These are phyloP conservation scores for Globisporangium rhizosaccharum DNA, from an alignment of 352 stramenopile genomes.

Conservation along the genomic window DNA sequence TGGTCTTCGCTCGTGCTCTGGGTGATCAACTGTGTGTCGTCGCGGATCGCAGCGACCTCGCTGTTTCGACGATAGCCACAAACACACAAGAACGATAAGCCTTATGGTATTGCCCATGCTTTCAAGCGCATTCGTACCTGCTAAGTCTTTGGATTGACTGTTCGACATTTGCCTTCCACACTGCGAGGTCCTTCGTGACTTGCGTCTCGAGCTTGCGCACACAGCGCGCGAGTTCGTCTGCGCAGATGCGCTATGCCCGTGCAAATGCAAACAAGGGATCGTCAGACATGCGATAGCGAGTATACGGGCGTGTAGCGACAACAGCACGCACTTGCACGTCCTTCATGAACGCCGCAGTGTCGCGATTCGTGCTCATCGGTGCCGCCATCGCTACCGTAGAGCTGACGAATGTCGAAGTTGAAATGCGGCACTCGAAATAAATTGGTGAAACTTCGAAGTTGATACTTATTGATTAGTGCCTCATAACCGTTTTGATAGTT, in stretches of 20 bases:
- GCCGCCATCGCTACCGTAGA: too few relatives aligned
- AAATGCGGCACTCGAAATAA: too few relatives aligned
- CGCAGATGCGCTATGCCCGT: constrained; percentile 8
- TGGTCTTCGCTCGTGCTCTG: not conserved
- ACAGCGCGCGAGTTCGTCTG: constrained; percentile 14
- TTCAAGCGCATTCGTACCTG: not conserved
- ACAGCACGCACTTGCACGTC: constrained; percentile 8
- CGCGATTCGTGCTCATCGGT: not conserved
- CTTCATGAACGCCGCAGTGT: constrained; percentile 5
- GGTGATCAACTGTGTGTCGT: constrained; percentile 6
- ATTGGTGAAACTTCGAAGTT: too few relatives aligned
- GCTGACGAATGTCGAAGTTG: too few relatives aligned
- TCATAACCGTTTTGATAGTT: too few relatives aligned
- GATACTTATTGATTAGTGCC: too few relatives aligned
- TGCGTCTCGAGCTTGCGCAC: constrained; percentile 10
- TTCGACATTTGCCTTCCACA: constrained; percentile 5
- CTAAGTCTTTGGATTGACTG: not conserved
- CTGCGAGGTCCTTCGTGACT: constrained; percentile 1
- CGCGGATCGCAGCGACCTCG: constrained; percentile 5
- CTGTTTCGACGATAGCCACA: not conserved
- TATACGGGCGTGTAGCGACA: not conserved
- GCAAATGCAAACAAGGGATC: not conserved
- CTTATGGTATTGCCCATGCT: not conserved
- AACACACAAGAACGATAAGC: not conserved
- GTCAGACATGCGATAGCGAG: not conserved